Evolutionary conservation across 768 basidiomycete species (phyloP), one percentile per base, ranked within the genome.

Genomic region (Terana coerulea): DNA sequence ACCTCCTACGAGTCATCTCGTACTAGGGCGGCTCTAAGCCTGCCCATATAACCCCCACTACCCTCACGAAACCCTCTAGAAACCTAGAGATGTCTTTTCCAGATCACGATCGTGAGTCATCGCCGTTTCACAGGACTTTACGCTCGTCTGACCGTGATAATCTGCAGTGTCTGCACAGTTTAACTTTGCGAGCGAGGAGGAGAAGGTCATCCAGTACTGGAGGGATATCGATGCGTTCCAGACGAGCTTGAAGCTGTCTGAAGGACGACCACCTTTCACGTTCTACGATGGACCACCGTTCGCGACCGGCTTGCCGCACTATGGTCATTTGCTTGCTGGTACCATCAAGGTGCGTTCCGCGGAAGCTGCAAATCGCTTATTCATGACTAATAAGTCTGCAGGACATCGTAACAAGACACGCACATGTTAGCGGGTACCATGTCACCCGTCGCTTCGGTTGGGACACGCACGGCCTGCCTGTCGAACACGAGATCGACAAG

Each of bases 401-500:
- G 95, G 95, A 98, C 67, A 95, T 98, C 63, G 92, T 98, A 50
- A 98, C 95, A 36, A 83, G 95, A 48, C 93, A 97, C 71, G 95
- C 95, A 1, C 88, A 92, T 67, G 86, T 91, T 46, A 93, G 88
- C 49, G 95, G 95, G 5, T 86, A 83, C 69, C 88, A 98, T 64
- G 95, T 98, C 60, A 80, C 86, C 51, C 85, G 95, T 52, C 83
- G 95, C 47, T 98, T 98, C 66, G 95, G 95, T 48, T 98, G 95
- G 95, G 95, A 98, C 71, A 98, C 95, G 4, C 95, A 99, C 71
- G 95, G 95, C 46, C 82, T 99, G 24, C 97, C 95, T 30, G 94
- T 99, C 64, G 97, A 99, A 69, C 95, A 98, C 73, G 92, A 97
- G 75, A 99, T 99, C 73, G 97, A 99, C 78, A 98, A 98, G 75